Conservation (phyloP, 2,329 filamentous ascomycete genomes). For the Xylariaceae sp. region DNA sequence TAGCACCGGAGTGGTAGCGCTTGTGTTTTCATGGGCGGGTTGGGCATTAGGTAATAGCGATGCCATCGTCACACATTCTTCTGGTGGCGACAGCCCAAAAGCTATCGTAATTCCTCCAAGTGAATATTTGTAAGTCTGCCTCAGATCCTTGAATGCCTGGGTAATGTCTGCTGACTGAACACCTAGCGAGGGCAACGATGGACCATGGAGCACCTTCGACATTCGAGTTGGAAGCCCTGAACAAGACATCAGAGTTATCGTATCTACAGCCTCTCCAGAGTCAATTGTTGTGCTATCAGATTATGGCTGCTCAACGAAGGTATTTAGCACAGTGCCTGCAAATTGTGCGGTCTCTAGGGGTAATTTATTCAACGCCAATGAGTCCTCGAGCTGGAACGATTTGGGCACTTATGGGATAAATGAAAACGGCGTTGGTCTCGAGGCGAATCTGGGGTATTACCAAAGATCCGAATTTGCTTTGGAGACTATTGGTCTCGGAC, state of each 20-base stretch:
- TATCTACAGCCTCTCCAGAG: slow-evolving; percentile 48
- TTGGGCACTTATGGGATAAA: slow-evolving; percentile 45
- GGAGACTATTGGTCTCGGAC: slow-evolving; percentile 40
- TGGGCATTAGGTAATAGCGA: slow-evolving; percentile 21
- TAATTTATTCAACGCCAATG: slow-evolving; percentile 42
- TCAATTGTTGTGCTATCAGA: slow-evolving; percentile 43
- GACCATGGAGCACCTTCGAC: slow-evolving; percentile 49
- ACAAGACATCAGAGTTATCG: slow-evolving; percentile 45
- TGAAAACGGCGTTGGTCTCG: slow-evolving; percentile 44
- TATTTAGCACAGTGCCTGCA: slow-evolving; percentile 41
- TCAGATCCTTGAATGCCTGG: not conserved
- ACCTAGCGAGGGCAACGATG: slow-evolving; percentile 47
- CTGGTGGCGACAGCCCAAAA: not conserved
- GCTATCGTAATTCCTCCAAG: slow-evolving; percentile 43
- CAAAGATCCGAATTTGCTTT: slow-evolving; percentile 37
- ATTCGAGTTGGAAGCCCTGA: slow-evolving; percentile 46
- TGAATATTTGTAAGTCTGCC: slow-evolving; percentile 44
- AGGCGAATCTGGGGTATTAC: slow-evolving; percentile 46
- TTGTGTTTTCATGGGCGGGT: slow-evolving; percentile 17
- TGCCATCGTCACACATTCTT: not conserved
- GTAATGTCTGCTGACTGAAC: slow-evolving; percentile 25
- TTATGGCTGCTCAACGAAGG: slow-evolving; percentile 40
- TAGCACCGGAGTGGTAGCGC: slow-evolving; percentile 12
- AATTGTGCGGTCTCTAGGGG: slow-evolving; percentile 46
- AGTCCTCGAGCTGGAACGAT: slow-evolving; percentile 45